Evolutionary conservation across 805 yeast species (phyloP), one percentile per base, ranked within the genome.

Genomic region (Saccharomycopsis fodiens): DNA sequence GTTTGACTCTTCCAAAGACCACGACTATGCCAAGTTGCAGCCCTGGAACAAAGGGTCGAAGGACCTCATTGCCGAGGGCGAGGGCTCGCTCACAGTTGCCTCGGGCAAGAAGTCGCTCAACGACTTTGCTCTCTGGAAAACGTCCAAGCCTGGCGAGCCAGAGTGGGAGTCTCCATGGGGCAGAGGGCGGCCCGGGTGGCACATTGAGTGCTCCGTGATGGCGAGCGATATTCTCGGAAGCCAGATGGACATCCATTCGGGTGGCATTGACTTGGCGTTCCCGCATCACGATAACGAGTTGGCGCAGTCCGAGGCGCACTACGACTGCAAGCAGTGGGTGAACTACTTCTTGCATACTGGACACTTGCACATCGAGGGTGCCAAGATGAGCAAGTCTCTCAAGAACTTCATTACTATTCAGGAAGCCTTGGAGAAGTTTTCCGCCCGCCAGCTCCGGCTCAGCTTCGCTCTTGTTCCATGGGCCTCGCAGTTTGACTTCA

Each of bases 241-340:
- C 17, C 72, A 73, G 48, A 84, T 93, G 74, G 98, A 93, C 64
- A 86, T 93, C 54, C 98, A 93, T 62, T 81, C 95, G 15, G 98
- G 98, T 48, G 98, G 98, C 54, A 79, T 93, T 45, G 98, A 93
- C 67, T 74, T 93, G 58, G 96, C 97, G 17, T 93, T 93, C 70
- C 99, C 99, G 2, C 99, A 93, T 63, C 99, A 93, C 66, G 99
- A 93, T 64, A 93, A 93, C 59, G 99, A 93, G 67, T 70, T 93
- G 53, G 99, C 99, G 1, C 99, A 93, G 69, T 75, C 89, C 22
- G 99, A 93, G 64, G 97, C 97, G 4, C 82, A 80, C 62, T 91
- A 72, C 62, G 88, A 85, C 59, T 81, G 85, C 64, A 66, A 77
- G 41, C 98, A 93, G 66, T 93, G 99, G 99, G 86, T 93, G 45